Percentiles rank a stretch among this genome's conserved stretches.
These are phyloP conservation scores for Lonicera japonica DNA, from an alignment of 129 eudicot genomes.

Conservation along the genomic window DNA sequence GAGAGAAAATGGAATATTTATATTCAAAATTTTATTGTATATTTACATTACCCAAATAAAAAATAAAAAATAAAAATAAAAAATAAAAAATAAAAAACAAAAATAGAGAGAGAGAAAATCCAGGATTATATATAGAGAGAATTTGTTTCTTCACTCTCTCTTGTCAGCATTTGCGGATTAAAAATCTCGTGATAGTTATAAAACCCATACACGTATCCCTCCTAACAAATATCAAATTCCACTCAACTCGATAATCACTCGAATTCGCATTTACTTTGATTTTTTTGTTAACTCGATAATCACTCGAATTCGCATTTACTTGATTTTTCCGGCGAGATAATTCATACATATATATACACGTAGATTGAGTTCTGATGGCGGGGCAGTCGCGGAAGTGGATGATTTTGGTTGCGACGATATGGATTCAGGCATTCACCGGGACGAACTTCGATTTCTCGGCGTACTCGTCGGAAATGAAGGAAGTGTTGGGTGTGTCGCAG, in stretches of 20 bases:
- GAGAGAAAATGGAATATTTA: too few species aligned
- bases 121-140: too few species aligned
- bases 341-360: not conserved
- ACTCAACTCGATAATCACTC: conserved; percentile 2
- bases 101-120: too few species aligned
- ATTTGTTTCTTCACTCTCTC: too few species aligned
- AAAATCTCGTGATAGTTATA: conserved; percentile 4
- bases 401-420: conserved; percentile 68
- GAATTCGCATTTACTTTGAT: too few species aligned
- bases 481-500: conserved; percentile 57
- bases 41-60: too few species aligned
- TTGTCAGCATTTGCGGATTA: too few species aligned
- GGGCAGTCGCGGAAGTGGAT: conserved; percentile 79
- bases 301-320: too few species aligned
- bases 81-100: too few species aligned
- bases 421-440: conserved; percentile 91
- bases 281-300: too few species aligned
- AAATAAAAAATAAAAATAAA: too few species aligned
- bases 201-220: conserved; percentile 27
- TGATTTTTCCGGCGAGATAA: not conserved
- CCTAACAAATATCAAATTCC: conserved; percentile 10
- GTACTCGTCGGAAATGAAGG: conserved; percentile 73
- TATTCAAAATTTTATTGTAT: too few species aligned
- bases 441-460: conserved; percentile 91
- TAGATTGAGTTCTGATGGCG: conserved; percentile 27